These are phyloP conservation scores for Apiotrichum domesticum DNA, from an alignment of 1,284 basidiomycete genomes.

Conservation along the genomic window DNA sequence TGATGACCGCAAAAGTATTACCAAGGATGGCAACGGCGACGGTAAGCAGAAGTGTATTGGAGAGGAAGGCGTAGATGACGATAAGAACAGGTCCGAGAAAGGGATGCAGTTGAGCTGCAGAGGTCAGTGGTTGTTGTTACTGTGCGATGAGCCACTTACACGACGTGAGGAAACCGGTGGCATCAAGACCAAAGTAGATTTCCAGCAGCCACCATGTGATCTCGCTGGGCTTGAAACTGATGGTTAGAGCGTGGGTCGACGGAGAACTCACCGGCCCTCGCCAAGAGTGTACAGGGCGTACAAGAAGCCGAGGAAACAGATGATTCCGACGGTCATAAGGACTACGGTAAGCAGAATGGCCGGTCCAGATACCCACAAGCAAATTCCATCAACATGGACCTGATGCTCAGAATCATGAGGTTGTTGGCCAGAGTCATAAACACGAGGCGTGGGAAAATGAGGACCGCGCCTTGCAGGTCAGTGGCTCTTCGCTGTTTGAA, in stretches of 20 bases:
- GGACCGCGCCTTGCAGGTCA: slow-evolving; percentile 57
- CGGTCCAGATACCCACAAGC: slow-evolving; percentile 32
- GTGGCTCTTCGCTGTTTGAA: slow-evolving; percentile 25
- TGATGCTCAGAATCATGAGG: slow-evolving; percentile 52
- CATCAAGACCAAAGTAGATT: slow-evolving; percentile 73
- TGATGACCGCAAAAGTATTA: slow-evolving; percentile 87
- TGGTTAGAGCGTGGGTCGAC: not conserved
- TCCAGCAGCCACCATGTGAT: slow-evolving; percentile 49
- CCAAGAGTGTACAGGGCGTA: slow-evolving; percentile 79
- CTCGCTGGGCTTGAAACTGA: slow-evolving; percentile 9
- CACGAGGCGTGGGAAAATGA: slow-evolving; percentile 80
- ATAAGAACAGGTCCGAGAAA: slow-evolving; percentile 80
- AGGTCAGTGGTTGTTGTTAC: slow-evolving; percentile 3
- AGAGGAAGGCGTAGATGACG: slow-evolving; percentile 73
- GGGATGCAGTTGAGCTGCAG: slow-evolving; percentile 62
- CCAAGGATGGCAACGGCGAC: slow-evolving; percentile 67
- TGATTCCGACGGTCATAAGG: slow-evolving; percentile 79
- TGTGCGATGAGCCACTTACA: slow-evolving; percentile 50
- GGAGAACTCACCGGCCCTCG: slow-evolving; percentile 18
- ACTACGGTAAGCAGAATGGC: slow-evolving; percentile 21
- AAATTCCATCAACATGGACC: slow-evolving; percentile 47
- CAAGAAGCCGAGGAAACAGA: slow-evolving; percentile 69
- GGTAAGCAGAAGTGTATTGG: slow-evolving; percentile 60
- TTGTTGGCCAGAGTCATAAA: slow-evolving; percentile 85
- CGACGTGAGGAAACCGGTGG: slow-evolving; percentile 69